Percentiles rank a stretch among this genome's conserved stretches.
These are phyloP conservation scores for Kwoniella dendrophila DNA, from an alignment of 768 basidiomycete genomes.

Conservation along the genomic window DNA sequence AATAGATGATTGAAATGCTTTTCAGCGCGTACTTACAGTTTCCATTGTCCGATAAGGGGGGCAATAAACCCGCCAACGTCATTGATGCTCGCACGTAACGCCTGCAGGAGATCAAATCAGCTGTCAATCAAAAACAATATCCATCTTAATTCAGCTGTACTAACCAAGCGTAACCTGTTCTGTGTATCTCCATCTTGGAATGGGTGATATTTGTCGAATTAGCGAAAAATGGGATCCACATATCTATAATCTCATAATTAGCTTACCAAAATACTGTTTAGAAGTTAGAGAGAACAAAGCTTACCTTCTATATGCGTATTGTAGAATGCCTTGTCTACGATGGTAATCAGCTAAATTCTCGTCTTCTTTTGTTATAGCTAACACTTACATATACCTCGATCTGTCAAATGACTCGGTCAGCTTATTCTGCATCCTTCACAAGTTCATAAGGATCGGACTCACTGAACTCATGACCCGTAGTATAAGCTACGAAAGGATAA, in stretches of 20 bases:
- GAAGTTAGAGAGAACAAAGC: slow-evolving; percentile 8
- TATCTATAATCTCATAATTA: slow-evolving; percentile 61
- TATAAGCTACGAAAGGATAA: slow-evolving; percentile 88
- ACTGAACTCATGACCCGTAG: slow-evolving; percentile 65
- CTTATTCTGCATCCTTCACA: not conserved
- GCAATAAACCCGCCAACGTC: slow-evolving; percentile 92
- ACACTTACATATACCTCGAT: slow-evolving; percentile 90
- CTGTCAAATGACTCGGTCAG: slow-evolving; percentile 57
- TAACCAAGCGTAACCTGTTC: slow-evolving; percentile 98
- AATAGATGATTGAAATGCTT: not conserved
- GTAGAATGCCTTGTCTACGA: slow-evolving; percentile 72
- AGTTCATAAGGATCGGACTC: slow-evolving; percentile 15
- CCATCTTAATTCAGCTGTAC: slow-evolving; percentile 63
- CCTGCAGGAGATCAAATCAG: slow-evolving; percentile 4
- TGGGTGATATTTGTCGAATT: slow-evolving; percentile 97
- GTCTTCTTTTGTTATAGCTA: not conserved
- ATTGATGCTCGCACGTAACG: slow-evolving; percentile 72
- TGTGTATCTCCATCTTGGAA: slow-evolving; percentile 94
- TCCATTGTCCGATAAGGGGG: slow-evolving; percentile 92
- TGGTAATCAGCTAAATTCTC: slow-evolving; percentile 9
- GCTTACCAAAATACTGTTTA: not conserved
- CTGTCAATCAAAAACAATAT: not conserved
- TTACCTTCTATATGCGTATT: slow-evolving; percentile 71
- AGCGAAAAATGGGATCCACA: slow-evolving; percentile 98
- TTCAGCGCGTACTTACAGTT: slow-evolving; percentile 57